Base-by-base conservation (phyloP, 75 land plant species). In the Larix kaempferi region DNA sequence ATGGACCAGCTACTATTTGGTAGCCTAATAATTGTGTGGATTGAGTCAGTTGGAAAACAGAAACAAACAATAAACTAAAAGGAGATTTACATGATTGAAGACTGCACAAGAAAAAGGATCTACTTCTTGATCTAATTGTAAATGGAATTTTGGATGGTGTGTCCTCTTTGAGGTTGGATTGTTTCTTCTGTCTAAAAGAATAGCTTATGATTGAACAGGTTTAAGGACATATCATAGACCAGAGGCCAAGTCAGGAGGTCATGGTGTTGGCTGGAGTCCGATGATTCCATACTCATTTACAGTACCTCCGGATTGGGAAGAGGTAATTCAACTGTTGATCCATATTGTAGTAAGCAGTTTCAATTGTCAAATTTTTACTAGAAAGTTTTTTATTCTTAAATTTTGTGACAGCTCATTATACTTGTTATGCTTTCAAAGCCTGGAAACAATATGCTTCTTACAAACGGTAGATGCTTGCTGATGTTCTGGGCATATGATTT, bases 241-340 rank as follows among this genome's bases (percentile, higher is more conserved):
- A 54, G 95, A 96, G 79, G 95, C 87, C 19, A 96, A 96, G 78
- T 96, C 99, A 71, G 99, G 99, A 49, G 99, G 99, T 33, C 99
- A 96, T 86, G 98, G 99, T 41, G 99, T 94, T 60, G 99, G 99
- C 41, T 96, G 99, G 99, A 96, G 99, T 85, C 99, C 98, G 29
- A 96, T 96, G 29, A 88, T 91, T 57, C 99, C 99, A 8, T 96
- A 96, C 76, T 44, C 72, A 2, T 96, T 96, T 82, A 82, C 80
- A 77, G 99, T 96, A 27, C 98, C 95, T 64, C 71, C 81, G 57
- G 95, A 83, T 22, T 94, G 99, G 98, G 91, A 94, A 66, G 99
- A 96, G 95, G 97, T 96, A 79, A 61, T 74, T 52, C 35, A 26
- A 54, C 58, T 74, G 26, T 69, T 22, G 13, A 41, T 69, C 49